Conservation (phyloP, 208 protist genomes). For the Trypanosoma boissoni region DNA sequence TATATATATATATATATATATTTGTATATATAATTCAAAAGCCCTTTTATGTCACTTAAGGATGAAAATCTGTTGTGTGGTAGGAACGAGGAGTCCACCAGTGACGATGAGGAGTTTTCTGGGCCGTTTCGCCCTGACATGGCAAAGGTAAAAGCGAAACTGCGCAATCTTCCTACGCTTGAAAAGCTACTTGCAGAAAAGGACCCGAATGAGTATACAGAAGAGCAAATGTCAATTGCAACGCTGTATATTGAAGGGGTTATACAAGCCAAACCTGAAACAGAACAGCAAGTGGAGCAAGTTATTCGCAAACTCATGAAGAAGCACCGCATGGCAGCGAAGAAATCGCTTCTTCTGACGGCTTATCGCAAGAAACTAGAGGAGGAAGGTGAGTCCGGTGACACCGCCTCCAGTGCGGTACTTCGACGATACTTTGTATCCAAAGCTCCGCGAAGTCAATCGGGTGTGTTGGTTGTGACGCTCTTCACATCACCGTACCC, state of each 20-base stretch:
- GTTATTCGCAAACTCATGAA: conserved; percentile 59
- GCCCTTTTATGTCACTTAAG: too few relatives aligned
- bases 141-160: conserved; percentile 46
- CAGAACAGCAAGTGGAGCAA: conserved; percentile 38
- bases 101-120: conserved; percentile 20
- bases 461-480: conserved; percentile 90
- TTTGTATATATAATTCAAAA: too few relatives aligned
- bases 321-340: conserved; percentile 51
- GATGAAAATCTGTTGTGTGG: too few relatives aligned
- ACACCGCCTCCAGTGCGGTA: not conserved
- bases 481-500: conserved; percentile 91
- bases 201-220: conserved; percentile 66
- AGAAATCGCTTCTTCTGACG: conserved; percentile 78
- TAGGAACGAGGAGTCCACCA: not conserved
- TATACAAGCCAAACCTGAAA: conserved; percentile 24
- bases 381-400: conserved; percentile 23
- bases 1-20: conserved; percentile 5
- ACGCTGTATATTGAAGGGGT: conserved; percentile 53
- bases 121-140: conserved; percentile 20
- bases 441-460: conserved; percentile 86
- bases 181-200: conserved; percentile 61
- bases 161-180: conserved; percentile 68
- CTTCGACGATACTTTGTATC: conserved; percentile 72
- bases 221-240: conserved; percentile 39
- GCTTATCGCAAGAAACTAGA: conserved; percentile 51